Evolutionary conservation across 352 stramenopile genomes (phyloP).

Genomic region (Pythium diclinum): DNA sequence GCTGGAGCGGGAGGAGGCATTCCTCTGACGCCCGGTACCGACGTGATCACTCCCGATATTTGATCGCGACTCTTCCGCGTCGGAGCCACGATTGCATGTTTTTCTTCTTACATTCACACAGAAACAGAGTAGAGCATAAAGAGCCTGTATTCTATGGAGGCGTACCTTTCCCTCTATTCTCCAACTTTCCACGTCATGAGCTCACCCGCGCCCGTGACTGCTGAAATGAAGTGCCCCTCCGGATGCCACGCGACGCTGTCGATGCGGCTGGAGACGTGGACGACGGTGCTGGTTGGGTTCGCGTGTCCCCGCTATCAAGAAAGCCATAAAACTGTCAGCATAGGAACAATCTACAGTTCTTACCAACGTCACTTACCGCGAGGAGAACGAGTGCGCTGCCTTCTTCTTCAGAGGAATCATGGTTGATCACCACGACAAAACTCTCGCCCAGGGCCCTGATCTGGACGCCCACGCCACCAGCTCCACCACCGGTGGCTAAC

Average conservation of each 20-base stretch:
- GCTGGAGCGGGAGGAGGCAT: neutral
- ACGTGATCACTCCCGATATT: slow-evolving; percentile 6
- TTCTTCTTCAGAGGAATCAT: neutral
- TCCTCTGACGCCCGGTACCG: neutral
- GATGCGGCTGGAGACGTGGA: slow-evolving; percentile 4
- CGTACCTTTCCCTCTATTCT: neutral
- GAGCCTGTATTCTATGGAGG: slow-evolving; percentile 6
- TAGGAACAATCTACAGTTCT: neutral
- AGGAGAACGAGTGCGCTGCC: neutral
- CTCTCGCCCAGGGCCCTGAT: neutral
- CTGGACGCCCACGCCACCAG: neutral
- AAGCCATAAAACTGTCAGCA: neutral
- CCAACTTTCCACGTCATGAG: slow-evolving; percentile 13
- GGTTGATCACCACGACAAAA: neutral
- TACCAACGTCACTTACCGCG: neutral
- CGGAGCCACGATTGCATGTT: neutral
- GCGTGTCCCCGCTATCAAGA: neutral
- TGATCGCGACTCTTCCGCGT: neutral
- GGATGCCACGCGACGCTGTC: slow-evolving; percentile 15
- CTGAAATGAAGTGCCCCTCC: neutral
- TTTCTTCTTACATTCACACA: neutral
- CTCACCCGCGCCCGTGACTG: neutral
- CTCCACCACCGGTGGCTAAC: neutral
- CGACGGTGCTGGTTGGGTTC: neutral
- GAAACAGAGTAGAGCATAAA: neutral